Base-by-base conservation (phyloP, 2,329 filamentous ascomycete species). In the Fonsecaea monophora region DNA sequence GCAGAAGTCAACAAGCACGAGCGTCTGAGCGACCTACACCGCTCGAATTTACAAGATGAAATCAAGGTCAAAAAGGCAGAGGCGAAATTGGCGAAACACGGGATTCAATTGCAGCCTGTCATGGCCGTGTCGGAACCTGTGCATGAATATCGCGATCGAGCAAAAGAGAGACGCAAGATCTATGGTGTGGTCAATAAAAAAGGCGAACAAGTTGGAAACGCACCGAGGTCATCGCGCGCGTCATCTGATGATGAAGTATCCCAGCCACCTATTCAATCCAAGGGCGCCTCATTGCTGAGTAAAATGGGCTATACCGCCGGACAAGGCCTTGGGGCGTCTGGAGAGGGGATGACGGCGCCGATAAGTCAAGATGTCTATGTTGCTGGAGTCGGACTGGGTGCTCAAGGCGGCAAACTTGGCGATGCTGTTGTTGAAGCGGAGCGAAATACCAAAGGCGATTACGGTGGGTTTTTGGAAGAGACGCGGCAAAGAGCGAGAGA, bases 1-100 rank as follows among this genome's bases (percentile, higher is more conserved):
- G 82, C 81, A 0, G 82, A 87, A 72, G 81, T 88, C 48, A 84
- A 85, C 69, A 82, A 83, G 67, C 88, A 90, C 74, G 86, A 89
- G 72, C 81, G 83, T 6, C 79, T 85, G 25, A 87, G 85, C 70
- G 79, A 86, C 62, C 78, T 86, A 34, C 87, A 90, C 72, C 82
- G 82, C 10, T 78, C 80, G 34, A 87, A 87, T 61, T 74, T 87
- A 42, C 79, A 84, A 65, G 82, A 86, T 62, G 81, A 83, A 13
- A 79, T 80, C 8, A 76, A 83, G 21, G 79, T 81, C 34, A 73
- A 76, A 2, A 78, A 76, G 68, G 81, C 78, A 7, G 73, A 76
- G 61, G 75, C 74, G 3, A 83, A 82, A 58, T 74, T 83, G 7
- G 74, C 77, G 58, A 82, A 82, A 67, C 78, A 82, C 62, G 76